A percentile compares a stretch with the other conserved stretches of the same genome.
phyloP scores from a whole-genome alignment of 352 stramenopile genomes.

The Globisporangium splendens region DNA sequence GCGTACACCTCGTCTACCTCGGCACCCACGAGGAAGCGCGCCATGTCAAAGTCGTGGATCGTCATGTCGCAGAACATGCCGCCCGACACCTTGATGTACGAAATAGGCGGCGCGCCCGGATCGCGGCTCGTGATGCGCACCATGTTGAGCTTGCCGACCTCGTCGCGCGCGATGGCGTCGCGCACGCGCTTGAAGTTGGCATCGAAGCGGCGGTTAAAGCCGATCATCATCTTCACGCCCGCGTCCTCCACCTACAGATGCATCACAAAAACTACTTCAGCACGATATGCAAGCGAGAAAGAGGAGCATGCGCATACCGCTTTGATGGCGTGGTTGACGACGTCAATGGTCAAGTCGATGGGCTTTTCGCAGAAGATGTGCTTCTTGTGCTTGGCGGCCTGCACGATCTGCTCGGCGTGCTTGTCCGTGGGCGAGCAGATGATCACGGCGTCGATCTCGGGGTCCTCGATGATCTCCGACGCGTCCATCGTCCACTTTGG shows the following conservation, averaged over 20 bases:
- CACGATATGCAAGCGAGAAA: conserved; percentile 88
- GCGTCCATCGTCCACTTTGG: conserved; percentile 64
- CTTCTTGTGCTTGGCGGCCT: conserved; percentile 56
- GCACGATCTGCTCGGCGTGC: conserved; percentile 95
- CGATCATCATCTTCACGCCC: conserved; percentile 94
- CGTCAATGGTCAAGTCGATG: conserved; percentile 3
- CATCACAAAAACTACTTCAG: conserved; percentile 8
- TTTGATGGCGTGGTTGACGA: conserved; percentile 2
- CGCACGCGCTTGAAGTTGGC: conserved; percentile 92
- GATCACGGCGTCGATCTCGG: conserved; percentile 93
- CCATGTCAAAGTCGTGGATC: conserved; percentile 96
- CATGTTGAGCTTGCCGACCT: conserved; percentile 90
- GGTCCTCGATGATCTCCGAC: conserved; percentile 90
- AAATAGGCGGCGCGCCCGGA: conserved; percentile 33
- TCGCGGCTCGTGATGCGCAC: conserved; percentile 70
- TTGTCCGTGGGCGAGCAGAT: conserved; percentile 94
- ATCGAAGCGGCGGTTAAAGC: conserved; percentile 92
- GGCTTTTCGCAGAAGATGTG: conserved; percentile 12
- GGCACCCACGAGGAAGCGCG: conserved; percentile 79
- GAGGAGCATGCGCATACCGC: conserved; percentile 23
- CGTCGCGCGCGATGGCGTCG: conserved; percentile 71
- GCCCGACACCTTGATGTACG: conserved; percentile 66
- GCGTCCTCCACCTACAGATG: conserved; percentile 32
- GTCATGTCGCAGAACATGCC: conserved; percentile 95
- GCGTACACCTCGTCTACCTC: too few relatives aligned